phyloP scores from a whole-genome alignment of 805 yeast species.

The Wickerhamiella kazuoi region DNA sequence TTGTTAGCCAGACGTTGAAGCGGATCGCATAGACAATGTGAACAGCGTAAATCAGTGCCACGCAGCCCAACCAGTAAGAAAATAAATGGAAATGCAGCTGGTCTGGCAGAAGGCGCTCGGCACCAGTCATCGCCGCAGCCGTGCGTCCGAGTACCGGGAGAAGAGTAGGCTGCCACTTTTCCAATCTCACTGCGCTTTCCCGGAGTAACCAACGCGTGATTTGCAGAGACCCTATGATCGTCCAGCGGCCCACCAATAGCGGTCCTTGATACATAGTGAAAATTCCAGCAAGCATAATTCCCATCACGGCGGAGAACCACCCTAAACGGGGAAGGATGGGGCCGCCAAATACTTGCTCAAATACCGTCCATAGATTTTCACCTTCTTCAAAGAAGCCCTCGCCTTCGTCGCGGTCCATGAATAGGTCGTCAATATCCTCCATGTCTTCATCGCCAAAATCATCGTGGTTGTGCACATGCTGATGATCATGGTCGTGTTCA shows the following conservation, averaged over 20 bases:
- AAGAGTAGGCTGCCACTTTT: neutral
- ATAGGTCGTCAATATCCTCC: slow-evolving; percentile 3
- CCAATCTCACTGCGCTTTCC: too few species aligned
- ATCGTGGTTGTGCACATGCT: neutral
- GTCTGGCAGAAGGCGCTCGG: neutral
- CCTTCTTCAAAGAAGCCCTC: neutral
- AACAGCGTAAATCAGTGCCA: neutral
- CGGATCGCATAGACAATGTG: neutral
- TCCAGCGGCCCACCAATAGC: neutral
- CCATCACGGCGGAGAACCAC: neutral
- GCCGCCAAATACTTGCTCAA: slow-evolving; percentile 2
- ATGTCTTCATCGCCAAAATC: neutral
- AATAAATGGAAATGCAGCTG: neutral
- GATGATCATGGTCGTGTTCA: neutral
- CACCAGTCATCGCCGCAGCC: neutral
- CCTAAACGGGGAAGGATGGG: neutral
- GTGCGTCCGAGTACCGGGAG: neutral
- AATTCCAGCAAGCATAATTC: neutral
- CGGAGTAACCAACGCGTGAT: neutral
- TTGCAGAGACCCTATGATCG: neutral
- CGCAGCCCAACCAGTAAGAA: neutral
- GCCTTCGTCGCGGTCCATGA: neutral
- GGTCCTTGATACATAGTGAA: slow-evolving; percentile 1
- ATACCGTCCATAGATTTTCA: slow-evolving; percentile 1
- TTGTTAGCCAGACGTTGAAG: neutral